Evolutionary conservation across 352 stramenopile species (phyloP).

Genomic region (Globisporangium viniferum): DNA sequence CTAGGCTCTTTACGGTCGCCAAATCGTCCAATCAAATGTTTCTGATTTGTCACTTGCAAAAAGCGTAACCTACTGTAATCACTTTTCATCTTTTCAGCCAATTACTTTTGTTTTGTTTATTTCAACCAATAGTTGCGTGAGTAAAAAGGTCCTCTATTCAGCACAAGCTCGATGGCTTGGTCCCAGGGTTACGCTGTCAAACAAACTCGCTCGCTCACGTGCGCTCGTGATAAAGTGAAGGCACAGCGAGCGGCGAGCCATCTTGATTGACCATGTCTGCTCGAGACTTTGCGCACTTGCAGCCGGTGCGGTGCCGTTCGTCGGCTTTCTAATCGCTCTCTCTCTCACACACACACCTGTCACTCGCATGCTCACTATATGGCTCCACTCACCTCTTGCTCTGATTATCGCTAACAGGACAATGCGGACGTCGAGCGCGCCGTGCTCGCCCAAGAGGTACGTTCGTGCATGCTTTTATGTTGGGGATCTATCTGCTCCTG

Average conservation of each 20-base stretch:
- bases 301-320: constrained; percentile 33
- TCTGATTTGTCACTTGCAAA: not conserved
- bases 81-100: not conserved
- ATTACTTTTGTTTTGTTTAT: not conserved
- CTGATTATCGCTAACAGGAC: constrained; percentile 37
- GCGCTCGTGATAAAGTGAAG: not conserved
- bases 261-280: constrained; percentile 26
- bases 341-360: not conserved
- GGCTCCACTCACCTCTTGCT: not conserved
- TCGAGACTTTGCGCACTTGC: constrained; percentile 76
- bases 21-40: not conserved
- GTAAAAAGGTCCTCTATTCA: not conserved
- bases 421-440: constrained; percentile 84
- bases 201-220: not conserved
- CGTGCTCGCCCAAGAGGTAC: constrained; percentile 72
- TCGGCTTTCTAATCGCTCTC: not conserved
- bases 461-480: not conserved
- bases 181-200: not conserved
- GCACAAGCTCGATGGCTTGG: not conserved
- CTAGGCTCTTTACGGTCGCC: not conserved
- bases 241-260: not conserved
- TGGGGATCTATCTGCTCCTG: not conserved
- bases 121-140: not conserved
- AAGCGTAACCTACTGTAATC: not conserved
- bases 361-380: not conserved